These are phyloP conservation scores for Euphrasia arctica DNA, from an alignment of 305 asterid species.

Conservation along the genomic window DNA sequence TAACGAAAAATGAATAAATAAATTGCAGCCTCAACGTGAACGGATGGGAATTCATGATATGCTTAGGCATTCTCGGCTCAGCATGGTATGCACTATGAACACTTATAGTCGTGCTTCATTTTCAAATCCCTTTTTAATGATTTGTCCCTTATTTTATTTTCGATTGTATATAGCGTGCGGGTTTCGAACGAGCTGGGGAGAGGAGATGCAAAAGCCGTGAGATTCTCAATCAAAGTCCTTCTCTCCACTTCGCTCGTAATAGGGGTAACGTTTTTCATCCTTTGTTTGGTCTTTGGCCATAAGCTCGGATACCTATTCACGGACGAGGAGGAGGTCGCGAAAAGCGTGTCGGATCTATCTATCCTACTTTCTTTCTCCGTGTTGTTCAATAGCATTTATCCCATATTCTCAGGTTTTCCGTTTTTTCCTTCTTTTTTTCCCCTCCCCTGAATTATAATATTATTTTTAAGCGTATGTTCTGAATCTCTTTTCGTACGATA, in stretches of 20 bases:
- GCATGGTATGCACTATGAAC: slow-evolving; percentile 44
- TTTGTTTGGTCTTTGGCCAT: slow-evolving; percentile 42
- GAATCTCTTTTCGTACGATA: not conserved
- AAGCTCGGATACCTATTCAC: slow-evolving; percentile 48
- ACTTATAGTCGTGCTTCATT: not conserved
- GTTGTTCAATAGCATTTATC: slow-evolving; percentile 57
- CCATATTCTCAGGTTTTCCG: slow-evolving; percentile 46
- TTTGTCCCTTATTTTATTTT: not conserved
- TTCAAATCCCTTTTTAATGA: not conserved
- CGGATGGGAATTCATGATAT: slow-evolving; percentile 67
- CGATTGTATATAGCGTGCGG: slow-evolving; percentile 43
- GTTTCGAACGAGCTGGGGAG: slow-evolving; percentile 69
- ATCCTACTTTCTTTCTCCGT: slow-evolving; percentile 52
- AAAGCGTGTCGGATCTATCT: slow-evolving; percentile 59
- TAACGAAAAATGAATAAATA: not conserved
- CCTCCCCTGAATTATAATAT: not conserved
- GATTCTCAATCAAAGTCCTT: slow-evolving; percentile 49
- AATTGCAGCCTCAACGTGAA: slow-evolving; percentile 55
- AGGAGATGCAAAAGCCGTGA: slow-evolving; percentile 63
- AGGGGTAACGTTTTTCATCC: slow-evolving; percentile 37
- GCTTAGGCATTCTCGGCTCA: slow-evolving; percentile 57
- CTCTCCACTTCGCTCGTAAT: slow-evolving; percentile 38
- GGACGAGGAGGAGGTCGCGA: slow-evolving; percentile 37
- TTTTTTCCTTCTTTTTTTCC: not conserved
- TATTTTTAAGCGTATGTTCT: slow-evolving; percentile 4